Percentiles rank a stretch among this genome's conserved stretches.
Conservation (phyloP, 176 grass and related monocot genomes). For the Otatea glauca region DNA sequence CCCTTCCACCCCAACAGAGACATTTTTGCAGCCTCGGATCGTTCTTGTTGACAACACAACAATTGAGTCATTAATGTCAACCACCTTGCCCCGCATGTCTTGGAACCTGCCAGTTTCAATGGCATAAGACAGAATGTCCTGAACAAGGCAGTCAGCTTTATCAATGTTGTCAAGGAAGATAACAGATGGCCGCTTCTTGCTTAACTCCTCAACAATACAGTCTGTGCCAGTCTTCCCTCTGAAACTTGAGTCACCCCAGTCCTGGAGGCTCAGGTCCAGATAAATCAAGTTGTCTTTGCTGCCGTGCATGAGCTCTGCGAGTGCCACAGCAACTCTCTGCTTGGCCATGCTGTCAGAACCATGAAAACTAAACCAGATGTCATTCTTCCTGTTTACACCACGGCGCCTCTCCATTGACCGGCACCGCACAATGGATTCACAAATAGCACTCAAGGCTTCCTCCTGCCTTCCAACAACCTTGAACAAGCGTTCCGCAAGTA, state of each 20-base stretch:
- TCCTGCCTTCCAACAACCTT: constrained; percentile 83
- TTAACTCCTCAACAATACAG: constrained; percentile 69
- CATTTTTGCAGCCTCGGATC: constrained; percentile 27
- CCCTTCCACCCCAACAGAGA: constrained; percentile 42
- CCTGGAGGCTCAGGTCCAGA: constrained; percentile 68
- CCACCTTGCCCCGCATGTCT: constrained; percentile 55
- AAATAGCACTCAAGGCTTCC: constrained; percentile 73
- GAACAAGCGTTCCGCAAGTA: constrained; percentile 59
- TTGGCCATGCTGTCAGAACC: constrained; percentile 75
- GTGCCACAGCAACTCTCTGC: constrained; percentile 59
- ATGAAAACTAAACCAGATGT: constrained; percentile 86
- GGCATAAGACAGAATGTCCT: constrained; percentile 57
- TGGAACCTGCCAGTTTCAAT: constrained; percentile 61
- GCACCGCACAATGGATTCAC: constrained; percentile 53
- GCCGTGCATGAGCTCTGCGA: constrained; percentile 71
- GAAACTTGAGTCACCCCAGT: constrained; percentile 46
- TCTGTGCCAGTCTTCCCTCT: constrained; percentile 81
- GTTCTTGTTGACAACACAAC: constrained; percentile 69
- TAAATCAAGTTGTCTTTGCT: constrained; percentile 70
- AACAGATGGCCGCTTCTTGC: constrained; percentile 62
- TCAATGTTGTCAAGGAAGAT: constrained; percentile 84
- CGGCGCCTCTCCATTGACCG: constrained; percentile 41
- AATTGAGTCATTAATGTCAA: constrained; percentile 61
- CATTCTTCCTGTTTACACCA: constrained; percentile 61
- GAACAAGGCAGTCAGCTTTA: constrained; percentile 69